phyloP scores from a whole-genome alignment of 768 basidiomycete species.

The Lenzites betulinus region DNA sequence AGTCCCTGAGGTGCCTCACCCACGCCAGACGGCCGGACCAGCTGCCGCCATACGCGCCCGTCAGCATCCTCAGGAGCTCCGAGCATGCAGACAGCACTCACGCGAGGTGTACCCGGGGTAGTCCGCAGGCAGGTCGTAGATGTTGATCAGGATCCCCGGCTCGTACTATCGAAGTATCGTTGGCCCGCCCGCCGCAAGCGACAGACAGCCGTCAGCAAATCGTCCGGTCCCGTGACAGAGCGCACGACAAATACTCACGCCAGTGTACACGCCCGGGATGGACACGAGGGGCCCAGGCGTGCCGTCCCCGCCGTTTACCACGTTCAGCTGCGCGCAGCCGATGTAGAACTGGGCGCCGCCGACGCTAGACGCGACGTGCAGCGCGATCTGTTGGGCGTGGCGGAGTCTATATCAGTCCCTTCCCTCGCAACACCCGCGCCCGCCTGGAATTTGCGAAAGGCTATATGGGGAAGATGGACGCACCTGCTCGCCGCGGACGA shows the following conservation, averaged over 20 bases:
- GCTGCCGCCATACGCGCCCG: conserved; percentile 10
- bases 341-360: conserved; percentile 37
- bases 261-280: conserved; percentile 39
- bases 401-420: too few relatives aligned
- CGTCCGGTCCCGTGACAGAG: not conserved
- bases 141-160: conserved; percentile 35
- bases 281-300: conserved; percentile 35
- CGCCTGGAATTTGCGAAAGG: not conserved
- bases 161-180: conserved; percentile 20
- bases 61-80: not conserved
- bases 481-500: conserved; percentile 36
- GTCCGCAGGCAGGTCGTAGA: conserved; percentile 31
- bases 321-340: conserved; percentile 37
- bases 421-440: not conserved
- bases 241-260: conserved; percentile 19
- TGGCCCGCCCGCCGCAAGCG: not conserved
- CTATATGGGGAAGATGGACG: too few relatives aligned
- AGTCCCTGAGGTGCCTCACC: too few relatives aligned
- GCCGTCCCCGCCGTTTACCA: conserved; percentile 35
- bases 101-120: conserved; percentile 29
- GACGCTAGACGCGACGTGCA: conserved; percentile 28
- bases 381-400: conserved; percentile 23
- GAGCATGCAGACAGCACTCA: conserved; percentile 4
- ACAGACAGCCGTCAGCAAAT: not conserved
- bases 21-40: conserved; percentile 31